phyloP scores from a whole-genome alignment of 495 filamentous ascomycete genomes.

The Penicillium macrosclerotiorum region DNA sequence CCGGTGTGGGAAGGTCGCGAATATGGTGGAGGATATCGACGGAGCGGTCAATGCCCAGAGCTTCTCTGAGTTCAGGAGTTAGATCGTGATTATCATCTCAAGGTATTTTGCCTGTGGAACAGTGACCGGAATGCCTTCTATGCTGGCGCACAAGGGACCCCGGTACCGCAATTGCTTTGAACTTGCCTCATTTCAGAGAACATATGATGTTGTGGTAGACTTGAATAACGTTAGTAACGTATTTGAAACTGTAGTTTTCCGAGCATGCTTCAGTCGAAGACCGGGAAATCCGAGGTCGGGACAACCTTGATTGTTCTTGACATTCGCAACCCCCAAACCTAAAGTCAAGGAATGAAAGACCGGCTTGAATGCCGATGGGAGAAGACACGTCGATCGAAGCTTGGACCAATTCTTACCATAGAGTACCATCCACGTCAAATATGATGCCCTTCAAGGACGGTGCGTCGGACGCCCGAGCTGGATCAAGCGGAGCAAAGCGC shows the following conservation, averaged over 20 bases:
- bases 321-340: too few relatives aligned
- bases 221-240: constrained; percentile 28
- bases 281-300: too few relatives aligned
- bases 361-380: too few relatives aligned
- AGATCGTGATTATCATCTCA: background rate
- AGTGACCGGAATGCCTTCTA: too few relatives aligned
- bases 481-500: constrained; percentile 56
- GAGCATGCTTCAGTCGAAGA: too few relatives aligned
- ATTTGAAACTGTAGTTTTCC: constrained; percentile 3
- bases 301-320: too few relatives aligned
- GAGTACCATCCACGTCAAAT: constrained; percentile 93
- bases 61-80: constrained; percentile 35
- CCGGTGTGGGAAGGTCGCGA: constrained; percentile 60
- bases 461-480: constrained; percentile 28
- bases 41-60: constrained; percentile 63
- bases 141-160: too few relatives aligned
- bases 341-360: too few relatives aligned
- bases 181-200: constrained; percentile 76
- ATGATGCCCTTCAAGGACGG: constrained; percentile 76
- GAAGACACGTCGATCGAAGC: too few relatives aligned
- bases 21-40: constrained; percentile 88
- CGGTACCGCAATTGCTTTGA: constrained; percentile 12
- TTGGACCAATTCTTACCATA: constrained; percentile 64
- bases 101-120: background rate
- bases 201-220: constrained; percentile 93